Conservation (phyloP, 2,329 filamentous ascomycete species). For the Scortechinia acanthostroma region DNA sequence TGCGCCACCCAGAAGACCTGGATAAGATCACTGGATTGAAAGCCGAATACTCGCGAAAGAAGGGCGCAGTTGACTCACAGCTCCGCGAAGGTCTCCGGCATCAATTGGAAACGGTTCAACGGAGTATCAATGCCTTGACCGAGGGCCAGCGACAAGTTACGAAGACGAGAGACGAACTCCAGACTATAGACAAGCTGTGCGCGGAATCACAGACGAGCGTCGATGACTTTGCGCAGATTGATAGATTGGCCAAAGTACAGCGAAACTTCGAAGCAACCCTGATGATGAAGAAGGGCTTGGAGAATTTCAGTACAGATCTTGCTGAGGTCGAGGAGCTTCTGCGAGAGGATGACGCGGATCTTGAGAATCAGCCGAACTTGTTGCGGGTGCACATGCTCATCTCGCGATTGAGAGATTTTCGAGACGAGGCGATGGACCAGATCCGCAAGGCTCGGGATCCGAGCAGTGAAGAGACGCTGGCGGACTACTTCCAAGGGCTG, state of each 20-base stretch:
- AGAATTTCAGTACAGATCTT: constrained; percentile 76
- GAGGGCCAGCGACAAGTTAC: constrained; percentile 89
- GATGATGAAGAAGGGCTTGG: constrained; percentile 84
- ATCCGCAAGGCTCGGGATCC: constrained; percentile 71
- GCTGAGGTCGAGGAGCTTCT: constrained; percentile 72
- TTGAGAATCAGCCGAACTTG: constrained; percentile 86
- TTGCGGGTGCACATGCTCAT: constrained; percentile 86
- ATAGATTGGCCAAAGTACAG: constrained; percentile 86
- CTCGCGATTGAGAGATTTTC: constrained; percentile 83
- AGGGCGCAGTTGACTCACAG: neutral
- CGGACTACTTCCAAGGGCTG: constrained; percentile 81
- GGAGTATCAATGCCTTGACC: constrained; percentile 37
- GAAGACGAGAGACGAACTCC: constrained; percentile 94
- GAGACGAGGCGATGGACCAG: constrained; percentile 94
- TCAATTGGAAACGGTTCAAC: neutral
- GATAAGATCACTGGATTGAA: constrained; percentile 1
- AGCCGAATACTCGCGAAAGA: constrained; percentile 1
- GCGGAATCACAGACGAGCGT: constrained; percentile 97
- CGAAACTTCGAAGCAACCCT: constrained; percentile 92
- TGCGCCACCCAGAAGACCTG: constrained; percentile 2
- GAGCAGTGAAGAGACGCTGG: constrained; percentile 72
- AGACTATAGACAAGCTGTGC: constrained; percentile 95
- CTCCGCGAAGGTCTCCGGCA: neutral
- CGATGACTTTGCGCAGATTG: constrained; percentile 88
- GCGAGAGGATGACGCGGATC: constrained; percentile 74